These are phyloP conservation scores for Hypoxylon sp. DNA, from an alignment of 2,329 filamentous ascomycete species.

Conservation along the genomic window DNA sequence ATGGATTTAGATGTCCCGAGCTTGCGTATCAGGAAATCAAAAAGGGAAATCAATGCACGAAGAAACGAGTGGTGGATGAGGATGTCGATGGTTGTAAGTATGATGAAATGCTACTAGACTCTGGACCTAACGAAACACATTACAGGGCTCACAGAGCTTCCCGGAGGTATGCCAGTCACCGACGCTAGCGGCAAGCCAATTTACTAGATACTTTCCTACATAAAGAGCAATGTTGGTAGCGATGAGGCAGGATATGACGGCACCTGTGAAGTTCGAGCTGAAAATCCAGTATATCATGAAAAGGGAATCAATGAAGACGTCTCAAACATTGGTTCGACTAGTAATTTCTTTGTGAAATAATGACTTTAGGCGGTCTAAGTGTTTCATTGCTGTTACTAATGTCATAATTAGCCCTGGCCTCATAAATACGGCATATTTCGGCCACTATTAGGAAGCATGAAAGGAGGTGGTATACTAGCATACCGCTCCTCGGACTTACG, in stretches of 20 bases:
- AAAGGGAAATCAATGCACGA: conserved; percentile 45
- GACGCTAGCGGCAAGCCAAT: conserved; percentile 36
- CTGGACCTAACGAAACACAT: conserved; percentile 17
- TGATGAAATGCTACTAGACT: neutral
- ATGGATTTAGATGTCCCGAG: conserved; percentile 47
- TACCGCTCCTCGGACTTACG: neutral
- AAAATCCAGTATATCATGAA: neutral
- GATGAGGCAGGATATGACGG: neutral
- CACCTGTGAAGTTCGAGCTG: neutral
- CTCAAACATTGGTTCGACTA: neutral
- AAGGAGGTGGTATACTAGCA: conserved; percentile 4
- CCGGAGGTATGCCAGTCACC: conserved; percentile 48
- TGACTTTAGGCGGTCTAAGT: neutral
- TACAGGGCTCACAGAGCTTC: conserved; percentile 47
- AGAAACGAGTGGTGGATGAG: conserved; percentile 43
- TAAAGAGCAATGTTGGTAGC: neutral
- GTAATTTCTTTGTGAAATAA: neutral
- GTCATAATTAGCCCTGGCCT: neutral
- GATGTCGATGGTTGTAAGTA: conserved; percentile 47
- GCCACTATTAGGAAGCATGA: neutral
- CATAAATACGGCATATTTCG: neutral
- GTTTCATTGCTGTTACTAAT: neutral
- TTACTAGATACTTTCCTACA: conserved; percentile 11
- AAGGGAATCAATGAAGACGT: neutral
- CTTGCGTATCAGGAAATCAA: conserved; percentile 44